phyloP scores from a whole-genome alignment of 1,139 yeast species.

The Blastobotrys ciferrii region DNA sequence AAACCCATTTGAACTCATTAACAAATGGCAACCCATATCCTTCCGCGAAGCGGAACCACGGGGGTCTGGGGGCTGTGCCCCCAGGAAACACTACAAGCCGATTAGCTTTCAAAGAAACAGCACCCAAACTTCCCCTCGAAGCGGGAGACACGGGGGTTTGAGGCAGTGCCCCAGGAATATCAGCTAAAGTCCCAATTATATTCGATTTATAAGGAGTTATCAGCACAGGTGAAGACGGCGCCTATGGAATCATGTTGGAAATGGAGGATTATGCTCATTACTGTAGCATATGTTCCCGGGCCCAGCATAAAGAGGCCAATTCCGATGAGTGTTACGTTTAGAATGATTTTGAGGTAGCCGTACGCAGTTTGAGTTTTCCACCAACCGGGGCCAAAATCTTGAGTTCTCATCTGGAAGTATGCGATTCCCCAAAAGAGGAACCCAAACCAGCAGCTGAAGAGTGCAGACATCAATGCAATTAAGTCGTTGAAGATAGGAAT shows the following conservation, averaged over 20 bases:
- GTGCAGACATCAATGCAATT: slow-evolving; percentile 56
- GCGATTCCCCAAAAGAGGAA: slow-evolving; percentile 65
- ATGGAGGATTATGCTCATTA: slow-evolving; percentile 51
- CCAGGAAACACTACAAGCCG: too few species aligned
- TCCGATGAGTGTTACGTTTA: slow-evolving; percentile 42
- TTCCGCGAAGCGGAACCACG: too few species aligned
- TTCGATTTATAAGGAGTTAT: too few species aligned
- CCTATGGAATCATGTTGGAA: slow-evolving; percentile 50
- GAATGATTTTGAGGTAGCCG: slow-evolving; percentile 23
- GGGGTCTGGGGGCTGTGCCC: too few species aligned
- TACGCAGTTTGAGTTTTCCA: slow-evolving; percentile 33
- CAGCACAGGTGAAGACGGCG: slow-evolving; percentile 49
- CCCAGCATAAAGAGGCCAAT: slow-evolving; percentile 56
- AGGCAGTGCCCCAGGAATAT: too few species aligned
- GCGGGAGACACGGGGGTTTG: too few species aligned
- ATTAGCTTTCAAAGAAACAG: too few species aligned
- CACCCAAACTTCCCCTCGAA: too few species aligned
- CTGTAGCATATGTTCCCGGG: slow-evolving; percentile 56
- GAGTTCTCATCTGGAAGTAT: slow-evolving; percentile 35
- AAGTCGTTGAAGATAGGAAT: slow-evolving; percentile 62
- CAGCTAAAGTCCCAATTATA: too few species aligned
- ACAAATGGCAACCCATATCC: too few species aligned
- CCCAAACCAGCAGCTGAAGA: slow-evolving; percentile 65
- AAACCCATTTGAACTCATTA: too few species aligned
- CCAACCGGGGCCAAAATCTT: slow-evolving; percentile 32